Base-by-base conservation (phyloP, 768 basidiomycete genomes). In the Lactifluus piperatus region DNA sequence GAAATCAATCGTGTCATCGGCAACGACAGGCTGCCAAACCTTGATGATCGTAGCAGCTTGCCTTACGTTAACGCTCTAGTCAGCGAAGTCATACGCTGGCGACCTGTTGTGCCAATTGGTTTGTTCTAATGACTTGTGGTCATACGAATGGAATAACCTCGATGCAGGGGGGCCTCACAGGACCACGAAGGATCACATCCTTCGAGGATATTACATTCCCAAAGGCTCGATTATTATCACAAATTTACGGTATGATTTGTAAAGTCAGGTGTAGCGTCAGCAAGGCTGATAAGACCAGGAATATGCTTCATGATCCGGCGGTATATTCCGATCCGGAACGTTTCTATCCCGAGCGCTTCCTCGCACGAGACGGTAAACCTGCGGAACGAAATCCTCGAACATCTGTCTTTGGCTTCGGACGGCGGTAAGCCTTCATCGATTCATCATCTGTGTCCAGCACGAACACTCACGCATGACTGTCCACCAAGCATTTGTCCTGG, bases 141-240 rank as follows among this genome's bases (percentile, higher is more conserved):
- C 6, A 3, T 5, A 2, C 18, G 43, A 29, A 53, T 3, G 4
- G 20, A 32, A 30, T 30, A 22, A 30, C 30, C 52, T 4, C 39
- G 9, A 29, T 29, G 20, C 34, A 61, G 60, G 62, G 4, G 27
- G 46, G 5, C 43, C 62, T 2, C 62, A 56, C 27, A 41, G 8
- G 10, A 27, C 46, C 8, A 51, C 51, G 7, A 26, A 14, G 16
- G 43, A 50, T 7, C 47, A 63, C 16, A 47, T 24, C 0, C 26
- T 49, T 16, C 3, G 41, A 13, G 62, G 57, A 4, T 63, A 58
- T 43, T n/a, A 52, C 30, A 51, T 77, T 22, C 75, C 74, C 5
- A 70, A 70, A 44, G 73, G 70, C 14, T 70, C 72, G 1, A 56
- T 72, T n/a, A 60, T 75, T 10, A 50, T 73, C 45, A 54, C 69